Evolutionary conservation across 805 yeast genomes (phyloP).

Genomic region (Babjeviella inositovora): DNA sequence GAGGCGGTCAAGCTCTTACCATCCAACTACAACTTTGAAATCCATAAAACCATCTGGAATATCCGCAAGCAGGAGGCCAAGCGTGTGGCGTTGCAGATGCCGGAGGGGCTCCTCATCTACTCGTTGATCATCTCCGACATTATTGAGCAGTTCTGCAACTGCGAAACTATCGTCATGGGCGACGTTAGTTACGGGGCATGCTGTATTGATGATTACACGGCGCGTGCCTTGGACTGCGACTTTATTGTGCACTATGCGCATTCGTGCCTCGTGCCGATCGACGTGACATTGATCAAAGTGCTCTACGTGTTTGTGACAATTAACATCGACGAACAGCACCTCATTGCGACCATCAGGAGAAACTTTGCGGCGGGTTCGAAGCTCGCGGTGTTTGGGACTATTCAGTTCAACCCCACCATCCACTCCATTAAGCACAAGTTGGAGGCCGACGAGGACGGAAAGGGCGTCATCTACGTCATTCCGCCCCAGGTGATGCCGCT

Average conservation of each 20-base stretch:
- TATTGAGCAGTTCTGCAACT: constrained; percentile 81
- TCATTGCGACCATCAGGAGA: constrained; percentile 56
- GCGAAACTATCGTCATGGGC: constrained; percentile 93
- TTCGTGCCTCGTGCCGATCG: constrained; percentile 91
- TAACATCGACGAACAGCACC: constrained; percentile 68
- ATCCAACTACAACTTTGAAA: constrained; percentile 85
- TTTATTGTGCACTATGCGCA: constrained; percentile 94
- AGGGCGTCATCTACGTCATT: constrained; percentile 37
- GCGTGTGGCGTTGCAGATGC: constrained; percentile 85
- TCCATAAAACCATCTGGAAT: constrained; percentile 93
- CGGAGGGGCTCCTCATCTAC: constrained; percentile 86
- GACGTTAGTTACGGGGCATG: constrained; percentile 98
- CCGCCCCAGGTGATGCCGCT: constrained; percentile 90
- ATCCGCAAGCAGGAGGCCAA: constrained; percentile 58
- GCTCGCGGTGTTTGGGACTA: constrained; percentile 85
- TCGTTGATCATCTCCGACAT: constrained; percentile 86
- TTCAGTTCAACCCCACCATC: constrained; percentile 90
- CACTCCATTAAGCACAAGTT: constrained; percentile 59
- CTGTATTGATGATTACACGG: constrained; percentile 94
- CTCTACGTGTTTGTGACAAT: constrained; percentile 93
- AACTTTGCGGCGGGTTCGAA: constrained; percentile 52
- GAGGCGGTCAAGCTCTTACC: constrained; percentile 75
- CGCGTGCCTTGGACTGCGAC: constrained; percentile 85
- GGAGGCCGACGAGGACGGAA: constrained; percentile 21
- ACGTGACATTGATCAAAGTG: constrained; percentile 79